Conservation (phyloP, 352 stramenopile species). For the Phytophthora crassamura region DNA sequence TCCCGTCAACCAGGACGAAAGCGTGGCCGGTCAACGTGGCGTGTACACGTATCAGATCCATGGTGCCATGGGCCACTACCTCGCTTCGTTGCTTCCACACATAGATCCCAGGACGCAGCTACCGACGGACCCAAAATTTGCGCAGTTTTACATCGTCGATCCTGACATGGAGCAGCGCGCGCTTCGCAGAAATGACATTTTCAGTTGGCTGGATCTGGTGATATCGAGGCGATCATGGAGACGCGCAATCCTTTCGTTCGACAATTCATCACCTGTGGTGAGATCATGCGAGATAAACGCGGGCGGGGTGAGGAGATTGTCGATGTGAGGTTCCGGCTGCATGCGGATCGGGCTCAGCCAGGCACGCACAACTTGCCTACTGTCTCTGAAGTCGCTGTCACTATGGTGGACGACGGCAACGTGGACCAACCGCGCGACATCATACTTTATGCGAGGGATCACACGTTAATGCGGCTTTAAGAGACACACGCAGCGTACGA, state of each 20-base stretch:
- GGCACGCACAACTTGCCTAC: slow-evolving; percentile 7
- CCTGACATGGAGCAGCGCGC: background rate
- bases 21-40: background rate
- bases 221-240: slow-evolving; percentile 6
- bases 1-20: background rate
- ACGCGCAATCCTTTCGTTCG: slow-evolving; percentile 3
- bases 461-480: background rate
- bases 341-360: background rate
- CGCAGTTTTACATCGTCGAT: slow-evolving; percentile 22
- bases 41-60: slow-evolving; percentile 4
- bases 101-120: background rate
- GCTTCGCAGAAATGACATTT: background rate
- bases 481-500: slow-evolving; percentile 7
- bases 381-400: slow-evolving; percentile 1
- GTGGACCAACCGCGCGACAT: background rate
- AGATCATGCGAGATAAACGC: background rate
- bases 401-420: slow-evolving; percentile 6
- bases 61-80: slow-evolving; percentile 1
- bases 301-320: background rate
- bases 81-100: background rate
- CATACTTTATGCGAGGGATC: background rate
- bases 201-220: background rate
- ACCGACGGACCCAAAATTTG: background rate
- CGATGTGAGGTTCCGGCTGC: background rate
- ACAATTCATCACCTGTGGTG: background rate